Base-by-base conservation (phyloP, 768 basidiomycete genomes). In the Kwoniella sp. region DNA sequence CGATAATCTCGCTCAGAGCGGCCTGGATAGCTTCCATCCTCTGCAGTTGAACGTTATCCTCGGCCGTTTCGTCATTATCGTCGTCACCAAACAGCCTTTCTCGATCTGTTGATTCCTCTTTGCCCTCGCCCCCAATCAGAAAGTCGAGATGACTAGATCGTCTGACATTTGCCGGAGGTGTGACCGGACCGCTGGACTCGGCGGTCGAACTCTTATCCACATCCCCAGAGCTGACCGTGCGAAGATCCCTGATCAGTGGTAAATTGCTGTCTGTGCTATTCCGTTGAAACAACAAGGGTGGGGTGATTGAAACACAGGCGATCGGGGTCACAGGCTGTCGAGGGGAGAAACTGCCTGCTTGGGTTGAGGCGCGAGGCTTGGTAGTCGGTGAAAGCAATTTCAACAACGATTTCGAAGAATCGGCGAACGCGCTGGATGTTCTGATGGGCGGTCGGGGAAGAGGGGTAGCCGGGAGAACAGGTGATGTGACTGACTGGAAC, bases 1-100 rank as follows among this genome's bases (percentile, higher is more conserved):
- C 89, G 65, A 99, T 91, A 70, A 99, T 96, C 69, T 93, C 89
- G 9, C 88, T 91, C 57, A 99, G 77, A 3, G 95, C 95, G 7
- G 91, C 91, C 64, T 91, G 90, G 17, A 98, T 95, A 2, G 93
- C 92, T 63, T 91, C 89, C 83, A 98, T 95, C 32, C 89, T 80
- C 60, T 86, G 80, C 45, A 86, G 82, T 71, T 93, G 77, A 15
- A 76, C 86, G 40, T 82, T 83, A 41, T 83, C 79, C 40, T 85
- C 76, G 7, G 66, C 66, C n/a, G 46, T 57, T 27, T 56, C 50
- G 14, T 53, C 53, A 2, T 22, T 49, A 3, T 60, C 69, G 53
- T 89, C 86, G 62, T 88, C 86, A 59, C 85, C 82, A 57, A 92
- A 91, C 19, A 92, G 77, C 7, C 87, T 87, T 0, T 85, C 42